Evolutionary conservation across 495 filamentous ascomycete species (phyloP).

Genomic region (Xylaria grammica): DNA sequence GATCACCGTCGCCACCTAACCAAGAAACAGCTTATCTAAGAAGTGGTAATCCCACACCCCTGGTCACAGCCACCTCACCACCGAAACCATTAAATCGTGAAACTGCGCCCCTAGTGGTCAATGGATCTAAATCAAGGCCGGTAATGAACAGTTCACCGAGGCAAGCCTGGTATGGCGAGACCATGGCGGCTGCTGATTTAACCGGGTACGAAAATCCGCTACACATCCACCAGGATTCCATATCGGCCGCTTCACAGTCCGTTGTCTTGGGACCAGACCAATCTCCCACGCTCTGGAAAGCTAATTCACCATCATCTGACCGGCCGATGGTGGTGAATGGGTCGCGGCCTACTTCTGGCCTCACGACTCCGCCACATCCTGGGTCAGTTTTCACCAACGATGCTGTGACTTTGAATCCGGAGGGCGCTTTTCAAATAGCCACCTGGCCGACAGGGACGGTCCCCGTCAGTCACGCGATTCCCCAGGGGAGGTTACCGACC

Average conservation of each 20-base stretch:
- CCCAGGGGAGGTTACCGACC: slow-evolving; percentile 18
- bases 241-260: slow-evolving; percentile 24
- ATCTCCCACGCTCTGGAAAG: slow-evolving; percentile 25
- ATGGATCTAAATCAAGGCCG: slow-evolving; percentile 45
- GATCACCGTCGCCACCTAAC: slow-evolving; percentile 60
- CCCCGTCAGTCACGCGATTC: background rate
- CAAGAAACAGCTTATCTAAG: slow-evolving; percentile 52
- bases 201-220: slow-evolving; percentile 46
- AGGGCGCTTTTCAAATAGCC: slow-evolving; percentile 22
- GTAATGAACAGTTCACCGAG: slow-evolving; percentile 29
- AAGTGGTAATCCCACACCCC: slow-evolving; percentile 46
- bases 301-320: slow-evolving; percentile 38
- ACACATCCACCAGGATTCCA: slow-evolving; percentile 43
- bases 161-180: slow-evolving; percentile 34
- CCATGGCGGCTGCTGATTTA: slow-evolving; percentile 30
- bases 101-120: slow-evolving; percentile 52
- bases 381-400: slow-evolving; percentile 30
- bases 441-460: slow-evolving; percentile 16
- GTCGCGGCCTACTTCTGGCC: slow-evolving; percentile 34
- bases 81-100: slow-evolving; percentile 36
- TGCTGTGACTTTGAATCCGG: slow-evolving; percentile 13
- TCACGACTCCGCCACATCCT: slow-evolving; percentile 10
- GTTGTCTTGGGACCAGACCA: slow-evolving; percentile 33
- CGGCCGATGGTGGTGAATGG: slow-evolving; percentile 58
- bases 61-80: slow-evolving; percentile 39